Percentiles rank a stretch among this genome's conserved stretches.
Evolutionary conservation across 169 alveolate genomes (phyloP).

Genomic region (Perkinsus marinus): DNA sequence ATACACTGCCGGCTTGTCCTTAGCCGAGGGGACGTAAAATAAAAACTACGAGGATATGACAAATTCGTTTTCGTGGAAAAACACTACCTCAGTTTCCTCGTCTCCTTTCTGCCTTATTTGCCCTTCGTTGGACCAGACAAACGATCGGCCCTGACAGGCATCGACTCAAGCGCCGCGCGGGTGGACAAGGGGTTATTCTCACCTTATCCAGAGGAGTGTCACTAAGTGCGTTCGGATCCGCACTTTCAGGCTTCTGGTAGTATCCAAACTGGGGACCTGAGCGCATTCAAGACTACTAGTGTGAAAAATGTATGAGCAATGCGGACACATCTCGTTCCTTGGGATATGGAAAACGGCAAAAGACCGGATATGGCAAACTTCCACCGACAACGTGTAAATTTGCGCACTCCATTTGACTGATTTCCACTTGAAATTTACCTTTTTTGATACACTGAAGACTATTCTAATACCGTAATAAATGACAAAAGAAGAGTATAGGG

Average conservation of each 20-base stretch:
- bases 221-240: too few species aligned
- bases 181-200: background rate
- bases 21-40: background rate
- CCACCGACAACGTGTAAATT: too few species aligned
- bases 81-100: background rate
- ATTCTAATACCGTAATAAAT: too few species aligned
- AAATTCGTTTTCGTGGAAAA: background rate
- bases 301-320: too few species aligned
- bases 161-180: background rate
- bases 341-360: too few species aligned
- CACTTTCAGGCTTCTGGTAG: background rate
- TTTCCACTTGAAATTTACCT: too few species aligned
- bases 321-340: too few species aligned
- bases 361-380: too few species aligned
- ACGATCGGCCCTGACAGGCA: background rate
- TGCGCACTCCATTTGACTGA: too few species aligned
- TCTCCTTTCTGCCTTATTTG: background rate
- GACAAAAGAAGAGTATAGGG: too few species aligned
- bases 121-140: background rate
- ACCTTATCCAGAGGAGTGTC: background rate
- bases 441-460: too few species aligned
- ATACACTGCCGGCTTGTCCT: background rate
- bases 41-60: background rate
- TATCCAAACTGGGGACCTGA: background rate
- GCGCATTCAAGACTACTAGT: background rate